phyloP scores from a whole-genome alignment of 306 rosid species.

The Senna siamea region DNA sequence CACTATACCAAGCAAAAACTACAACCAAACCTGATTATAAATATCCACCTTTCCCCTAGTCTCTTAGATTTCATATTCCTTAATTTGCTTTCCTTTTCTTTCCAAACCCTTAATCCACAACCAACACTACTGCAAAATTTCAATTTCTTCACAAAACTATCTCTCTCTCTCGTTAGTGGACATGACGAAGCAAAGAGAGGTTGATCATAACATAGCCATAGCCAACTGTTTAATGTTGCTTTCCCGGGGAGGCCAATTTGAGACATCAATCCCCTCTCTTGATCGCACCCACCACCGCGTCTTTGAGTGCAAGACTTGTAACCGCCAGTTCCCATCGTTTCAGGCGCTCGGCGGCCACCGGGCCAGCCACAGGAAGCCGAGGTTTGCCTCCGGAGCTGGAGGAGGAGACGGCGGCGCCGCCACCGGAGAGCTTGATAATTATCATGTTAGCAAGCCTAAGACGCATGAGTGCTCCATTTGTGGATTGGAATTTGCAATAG shows the following conservation, averaged over 20 bases:
- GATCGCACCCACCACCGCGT: constrained; percentile 40
- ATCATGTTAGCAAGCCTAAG: constrained; percentile 57
- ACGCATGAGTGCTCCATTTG: constrained; percentile 91
- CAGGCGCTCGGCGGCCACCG: constrained; percentile 97
- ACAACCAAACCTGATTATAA: constrained; percentile 37
- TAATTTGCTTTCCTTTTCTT: constrained; percentile 14
- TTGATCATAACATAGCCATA: constrained; percentile 55
- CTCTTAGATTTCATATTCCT: constrained; percentile 1
- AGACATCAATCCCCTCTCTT: no score
- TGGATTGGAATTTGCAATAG: constrained; percentile 84
- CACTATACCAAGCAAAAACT: neutral
- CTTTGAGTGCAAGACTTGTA: constrained; percentile 95
- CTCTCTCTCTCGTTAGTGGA: neutral
- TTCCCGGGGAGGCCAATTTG: constrained; percentile 49
- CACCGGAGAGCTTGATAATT: constrained; percentile 24
- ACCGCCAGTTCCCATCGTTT: constrained; percentile 72
- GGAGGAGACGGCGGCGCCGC: constrained; percentile 30
- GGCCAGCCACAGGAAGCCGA: constrained; percentile 92
- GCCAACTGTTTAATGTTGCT: constrained; percentile 89
- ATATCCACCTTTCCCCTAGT: constrained; percentile 5
- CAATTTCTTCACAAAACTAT: neutral
- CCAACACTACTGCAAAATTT: neutral
- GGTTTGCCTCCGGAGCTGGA: constrained; percentile 47
- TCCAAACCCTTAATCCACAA: neutral
- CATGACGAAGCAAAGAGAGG: constrained; percentile 83